Evolutionary conservation across 345 rosid species (phyloP).

Genomic region (Populus deltoides): DNA sequence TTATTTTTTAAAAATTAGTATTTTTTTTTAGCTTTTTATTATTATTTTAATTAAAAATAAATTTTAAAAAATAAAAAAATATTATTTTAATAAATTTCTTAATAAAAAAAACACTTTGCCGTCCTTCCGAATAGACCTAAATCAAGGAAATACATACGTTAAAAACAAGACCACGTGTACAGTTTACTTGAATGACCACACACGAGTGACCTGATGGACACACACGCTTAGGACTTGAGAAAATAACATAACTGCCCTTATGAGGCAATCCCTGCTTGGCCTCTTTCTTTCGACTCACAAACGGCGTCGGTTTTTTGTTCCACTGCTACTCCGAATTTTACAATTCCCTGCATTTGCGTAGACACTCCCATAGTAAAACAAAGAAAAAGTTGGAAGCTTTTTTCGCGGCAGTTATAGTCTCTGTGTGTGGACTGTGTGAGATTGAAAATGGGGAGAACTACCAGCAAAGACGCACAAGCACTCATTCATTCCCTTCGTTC

Average conservation of each 20-base stretch:
- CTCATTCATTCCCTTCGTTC: conserved; percentile 70
- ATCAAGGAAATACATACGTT: too few species aligned
- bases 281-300: background rate
- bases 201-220: background rate
- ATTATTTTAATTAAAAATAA: too few species aligned
- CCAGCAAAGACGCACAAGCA: conserved; percentile 66
- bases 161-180: too few species aligned
- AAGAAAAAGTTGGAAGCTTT: background rate
- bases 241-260: background rate
- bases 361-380: background rate
- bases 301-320: background rate
- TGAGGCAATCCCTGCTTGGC: background rate
- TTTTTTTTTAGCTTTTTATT: too few species aligned
- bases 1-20: too few species aligned
- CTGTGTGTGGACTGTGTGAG: background rate
- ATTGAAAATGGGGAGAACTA: conserved; percentile 54
- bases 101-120: too few species aligned
- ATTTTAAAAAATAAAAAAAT: too few species aligned
- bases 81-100: too few species aligned
- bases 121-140: too few species aligned
- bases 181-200: background rate
- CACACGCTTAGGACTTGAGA: background rate
- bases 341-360: too few species aligned
- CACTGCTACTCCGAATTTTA: background rate
- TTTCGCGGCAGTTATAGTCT: background rate